A percentile compares a stretch with the other conserved stretches of the same genome.
These are phyloP conservation scores for Kwoniella europaea DNA, from an alignment of 768 basidiomycete species.

Conservation along the genomic window DNA sequence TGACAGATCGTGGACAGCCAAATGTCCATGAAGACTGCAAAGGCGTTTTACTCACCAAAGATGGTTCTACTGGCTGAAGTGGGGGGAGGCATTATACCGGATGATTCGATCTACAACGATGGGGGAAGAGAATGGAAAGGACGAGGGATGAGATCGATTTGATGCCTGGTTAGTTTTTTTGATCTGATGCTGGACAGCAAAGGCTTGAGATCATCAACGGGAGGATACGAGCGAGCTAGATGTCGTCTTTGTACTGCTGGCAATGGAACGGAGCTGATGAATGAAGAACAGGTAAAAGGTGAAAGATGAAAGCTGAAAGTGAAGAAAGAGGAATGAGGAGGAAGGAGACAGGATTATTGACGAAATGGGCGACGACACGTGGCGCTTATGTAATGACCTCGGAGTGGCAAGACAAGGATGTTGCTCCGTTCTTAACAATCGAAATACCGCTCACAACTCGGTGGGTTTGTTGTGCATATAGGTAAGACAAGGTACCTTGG, in stretches of 20 bases:
- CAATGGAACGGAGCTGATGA: neutral
- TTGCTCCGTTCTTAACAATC: no score
- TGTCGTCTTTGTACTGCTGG: neutral
- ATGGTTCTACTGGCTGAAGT: conserved; percentile 16
- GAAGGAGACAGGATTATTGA: neutral
- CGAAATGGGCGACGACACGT: no score
- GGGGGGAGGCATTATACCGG: neutral
- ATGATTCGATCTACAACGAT: neutral
- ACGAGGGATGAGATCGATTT: neutral
- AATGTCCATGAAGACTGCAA: neutral
- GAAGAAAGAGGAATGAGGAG: no score
- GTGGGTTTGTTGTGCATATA: no score
- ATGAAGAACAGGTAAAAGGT: neutral
- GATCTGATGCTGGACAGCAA: no score
- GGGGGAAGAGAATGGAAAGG: neutral
- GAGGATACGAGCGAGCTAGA: no score
- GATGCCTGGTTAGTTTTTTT: neutral
- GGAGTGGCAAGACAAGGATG: no score
- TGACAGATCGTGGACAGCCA: neutral
- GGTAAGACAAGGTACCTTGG: no score
- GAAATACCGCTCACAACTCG: no score
- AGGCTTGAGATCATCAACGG: no score
- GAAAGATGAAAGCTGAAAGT: neutral
- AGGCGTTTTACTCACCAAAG: conserved; percentile 15
- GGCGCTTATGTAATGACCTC: no score